These are phyloP conservation scores for Scheffersomyces titani DNA, from an alignment of 1,139 yeast genomes.

Conservation along the genomic window DNA sequence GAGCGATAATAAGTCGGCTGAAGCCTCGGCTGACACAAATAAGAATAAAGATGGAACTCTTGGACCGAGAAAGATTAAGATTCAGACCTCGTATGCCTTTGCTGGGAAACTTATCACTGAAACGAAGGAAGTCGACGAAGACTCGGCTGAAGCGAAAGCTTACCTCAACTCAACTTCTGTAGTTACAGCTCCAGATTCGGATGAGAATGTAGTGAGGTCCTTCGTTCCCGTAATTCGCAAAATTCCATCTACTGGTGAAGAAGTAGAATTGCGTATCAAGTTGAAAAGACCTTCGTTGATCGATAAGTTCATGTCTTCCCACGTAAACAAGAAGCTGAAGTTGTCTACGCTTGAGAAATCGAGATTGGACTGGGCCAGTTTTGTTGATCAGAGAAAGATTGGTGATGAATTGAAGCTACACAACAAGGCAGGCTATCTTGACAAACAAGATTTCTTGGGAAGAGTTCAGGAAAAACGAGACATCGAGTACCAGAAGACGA, in stretches of 20 bases:
- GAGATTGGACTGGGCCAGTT: constrained; percentile 92
- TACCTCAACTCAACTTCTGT: constrained; percentile 59
- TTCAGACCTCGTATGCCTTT: constrained; percentile 78
- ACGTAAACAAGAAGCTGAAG: constrained; percentile 52
- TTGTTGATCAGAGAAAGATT: constrained; percentile 84
- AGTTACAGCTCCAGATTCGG: constrained; percentile 15
- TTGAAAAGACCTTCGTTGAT: constrained; percentile 75
- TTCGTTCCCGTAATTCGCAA: constrained; percentile 40
- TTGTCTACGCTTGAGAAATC: constrained; percentile 91
- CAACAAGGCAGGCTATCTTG: constrained; percentile 84
- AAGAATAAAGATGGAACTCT: constrained; percentile 40
- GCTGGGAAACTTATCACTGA: constrained; percentile 86
- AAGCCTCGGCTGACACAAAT: constrained; percentile 52
- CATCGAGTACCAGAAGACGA: constrained; percentile 58
- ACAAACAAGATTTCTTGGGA: constrained; percentile 84
- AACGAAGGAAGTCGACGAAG: constrained; percentile 70
- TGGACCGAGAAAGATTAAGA: constrained; percentile 58
- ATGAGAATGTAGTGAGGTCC: constrained; percentile 18
- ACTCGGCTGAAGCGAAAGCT: constrained; percentile 87
- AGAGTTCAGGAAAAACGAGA: constrained; percentile 74
- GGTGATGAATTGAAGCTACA: constrained; percentile 77
- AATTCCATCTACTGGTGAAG: constrained; percentile 33
- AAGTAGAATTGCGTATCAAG: constrained; percentile 33
- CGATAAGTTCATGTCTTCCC: constrained; percentile 51
- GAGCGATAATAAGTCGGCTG: constrained; percentile 41